Evolutionary conservation across 331 rosid species (phyloP).

Genomic region (Prunus yedoensis): DNA sequence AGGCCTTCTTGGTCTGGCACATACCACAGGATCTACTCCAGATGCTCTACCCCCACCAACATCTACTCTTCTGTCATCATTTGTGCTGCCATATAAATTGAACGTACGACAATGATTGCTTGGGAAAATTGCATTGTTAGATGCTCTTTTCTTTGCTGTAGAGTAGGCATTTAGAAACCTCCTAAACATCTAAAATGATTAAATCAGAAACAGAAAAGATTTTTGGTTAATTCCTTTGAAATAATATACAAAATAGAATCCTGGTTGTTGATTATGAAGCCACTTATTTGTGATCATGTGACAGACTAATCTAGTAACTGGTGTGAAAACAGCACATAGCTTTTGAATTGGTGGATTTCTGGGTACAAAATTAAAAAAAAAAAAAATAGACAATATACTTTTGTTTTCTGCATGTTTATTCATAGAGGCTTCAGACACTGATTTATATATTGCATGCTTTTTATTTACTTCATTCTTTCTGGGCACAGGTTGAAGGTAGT

Average conservation of each 20-base stretch:
- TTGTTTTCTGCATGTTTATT: neutral
- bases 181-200: conserved; percentile 6
- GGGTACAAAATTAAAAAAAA: no score
- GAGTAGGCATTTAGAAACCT: conserved; percentile 9
- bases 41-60: conserved; percentile 58
- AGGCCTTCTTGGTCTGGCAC: conserved; percentile 65
- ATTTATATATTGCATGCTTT: neutral
- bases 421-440: neutral
- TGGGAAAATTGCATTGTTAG: neutral
- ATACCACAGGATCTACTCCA: conserved; percentile 58
- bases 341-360: neutral
- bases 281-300: neutral
- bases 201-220: neutral
- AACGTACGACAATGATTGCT: conserved; percentile 39
- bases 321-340: neutral
- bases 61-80: conserved; percentile 58
- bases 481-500: conserved; percentile 38
- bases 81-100: conserved; percentile 55
- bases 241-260: neutral
- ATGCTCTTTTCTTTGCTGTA: neutral
- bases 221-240: neutral
- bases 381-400: neutral
- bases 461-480: conserved; percentile 13
- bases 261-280: neutral
- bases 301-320: neutral